A percentile compares a stretch with the other conserved stretches of the same genome.
These are phyloP conservation scores for Penicillium herquei DNA, from an alignment of 495 filamentous ascomycete species.

Conservation along the genomic window DNA sequence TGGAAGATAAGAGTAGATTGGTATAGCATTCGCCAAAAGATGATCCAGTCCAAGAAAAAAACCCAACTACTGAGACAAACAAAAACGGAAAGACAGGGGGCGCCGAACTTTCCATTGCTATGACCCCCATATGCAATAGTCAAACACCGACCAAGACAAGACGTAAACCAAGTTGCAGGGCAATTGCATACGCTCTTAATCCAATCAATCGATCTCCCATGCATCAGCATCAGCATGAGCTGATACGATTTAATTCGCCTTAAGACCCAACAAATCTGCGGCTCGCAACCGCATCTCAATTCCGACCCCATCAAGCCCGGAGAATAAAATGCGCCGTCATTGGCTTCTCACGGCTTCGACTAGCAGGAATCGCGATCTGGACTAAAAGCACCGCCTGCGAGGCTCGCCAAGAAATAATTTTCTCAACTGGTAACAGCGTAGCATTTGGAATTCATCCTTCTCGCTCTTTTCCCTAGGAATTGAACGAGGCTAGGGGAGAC, in stretches of 20 bases:
- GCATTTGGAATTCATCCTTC: not conserved
- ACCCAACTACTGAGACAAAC: too few species aligned
- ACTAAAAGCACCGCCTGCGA: constrained; percentile 35
- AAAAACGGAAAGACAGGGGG: too few species aligned
- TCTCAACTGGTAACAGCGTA: not conserved
- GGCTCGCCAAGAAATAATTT: not conserved
- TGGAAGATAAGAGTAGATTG: too few species aligned
- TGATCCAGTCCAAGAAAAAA: too few species aligned
- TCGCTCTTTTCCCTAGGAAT: not conserved
- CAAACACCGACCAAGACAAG: too few species aligned
- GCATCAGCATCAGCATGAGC: not conserved
- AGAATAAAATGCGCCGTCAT: constrained; percentile 21
- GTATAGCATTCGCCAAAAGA: too few species aligned
- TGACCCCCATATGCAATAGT: too few species aligned
- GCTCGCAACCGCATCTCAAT: constrained; percentile 14
- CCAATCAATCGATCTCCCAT: not conserved
- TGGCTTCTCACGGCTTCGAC: constrained; percentile 40
- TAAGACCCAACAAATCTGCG: constrained; percentile 4
- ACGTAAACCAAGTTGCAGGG: too few species aligned
- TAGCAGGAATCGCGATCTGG: constrained; percentile 47
- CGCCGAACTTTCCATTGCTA: too few species aligned
- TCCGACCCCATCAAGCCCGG: constrained; percentile 15
- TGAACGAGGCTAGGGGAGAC: not conserved
- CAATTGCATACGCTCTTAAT: too few species aligned
- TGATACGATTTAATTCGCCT: too few species aligned